Evolutionary conservation across 306 rosid genomes (phyloP), one percentile per base, ranked within the genome.

Genomic region (Fragaria nilgerrensis): DNA sequence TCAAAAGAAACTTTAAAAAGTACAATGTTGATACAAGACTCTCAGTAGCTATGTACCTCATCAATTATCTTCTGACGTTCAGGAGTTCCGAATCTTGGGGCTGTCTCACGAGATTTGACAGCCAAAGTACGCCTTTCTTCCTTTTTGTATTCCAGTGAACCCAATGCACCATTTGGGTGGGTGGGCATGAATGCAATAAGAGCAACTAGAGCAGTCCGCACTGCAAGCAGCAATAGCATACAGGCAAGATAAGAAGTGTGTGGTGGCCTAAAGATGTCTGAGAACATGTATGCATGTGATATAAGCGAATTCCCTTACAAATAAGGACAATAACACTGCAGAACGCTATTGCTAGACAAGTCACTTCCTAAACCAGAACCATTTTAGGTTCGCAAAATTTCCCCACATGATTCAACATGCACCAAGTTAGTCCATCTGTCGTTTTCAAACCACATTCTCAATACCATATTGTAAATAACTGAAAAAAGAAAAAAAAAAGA

Each of bases 171-270:
- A 83, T 89, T 91, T 80, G 99, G 98, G 73, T 77, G 89, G 82
- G 99, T 88, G 64, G 99, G 99, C 99, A 96, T 92, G 85, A 92
- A 96, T 23, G 99, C 99, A 84, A 96, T 91, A 53, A 96, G 83
- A 5, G 99, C 99, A 81, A 92, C 97, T 66, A 96, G 81, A 78
- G 99, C 99, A 72, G 99, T 96, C 75, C 99, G 91, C 50, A 96
- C 99, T 96, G 87, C 80, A 81, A 84, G 74, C 79, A 80, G 12
- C 65, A 68, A 77, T 58, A 23, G 73, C 36, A 66, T 34, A 73
- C 70, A 68, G 87, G 67, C 48, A 70, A 79, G 39, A 62, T 36
- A 7, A 75, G 14, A 36, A 34, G 2, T 17, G 13, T 19, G n/a
- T 1, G 22, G 11, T 44, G 37, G 39, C 14, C 22, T 25, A 70